Evolutionary conservation across 495 filamentous ascomycete genomes (phyloP), one percentile per base, ranked within the genome.

Genomic region (Penicillium pulvis): DNA sequence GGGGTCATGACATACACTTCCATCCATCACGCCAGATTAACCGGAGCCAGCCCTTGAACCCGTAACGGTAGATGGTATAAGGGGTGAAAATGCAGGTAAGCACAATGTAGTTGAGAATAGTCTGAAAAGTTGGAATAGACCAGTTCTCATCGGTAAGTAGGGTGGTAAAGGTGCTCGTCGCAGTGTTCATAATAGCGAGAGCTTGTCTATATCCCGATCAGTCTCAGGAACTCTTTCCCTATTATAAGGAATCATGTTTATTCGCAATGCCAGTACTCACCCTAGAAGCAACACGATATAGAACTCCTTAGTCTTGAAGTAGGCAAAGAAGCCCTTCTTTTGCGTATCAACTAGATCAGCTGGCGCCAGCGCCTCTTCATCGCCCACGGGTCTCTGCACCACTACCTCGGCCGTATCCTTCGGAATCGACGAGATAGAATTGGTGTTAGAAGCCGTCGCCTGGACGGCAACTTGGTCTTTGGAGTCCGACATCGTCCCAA

Each of bases 41-140:
- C 42, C 73, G 67, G 54, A 80, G 64, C 80, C 87, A 96, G 63
- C 83, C 81, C 66, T 86, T 88, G 65, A 83, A 76, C 28, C 94
- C 94, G 70, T 93, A 91, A 46, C 79, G 80, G 78, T 95, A 93
- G 17, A 96, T 73, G 1, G 92, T 93, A 70, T 87, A 88, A 11
- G 86, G 83, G 17, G 92, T 87, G 76, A 94, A 98, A 57, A 96
- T 81, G 23, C 90, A 58, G 30, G 87, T 88, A 36, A 98, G 79
- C n/a, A 97, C 74, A 14, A 89, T 81, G 71, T 98, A 98, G 72
- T 91, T 96, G 80, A 97, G 92, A 65, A 98, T 85, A 4, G 90
- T 92, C 76, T 98, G 94, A 76, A 97, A 96, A 41, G 94, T 92
- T n/a, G 94, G 94, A 65, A 98, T 95, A 28, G 84, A 90, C 57